Conservation (phyloP, 768 basidiomycete genomes). For the Lenzites betulinus region DNA sequence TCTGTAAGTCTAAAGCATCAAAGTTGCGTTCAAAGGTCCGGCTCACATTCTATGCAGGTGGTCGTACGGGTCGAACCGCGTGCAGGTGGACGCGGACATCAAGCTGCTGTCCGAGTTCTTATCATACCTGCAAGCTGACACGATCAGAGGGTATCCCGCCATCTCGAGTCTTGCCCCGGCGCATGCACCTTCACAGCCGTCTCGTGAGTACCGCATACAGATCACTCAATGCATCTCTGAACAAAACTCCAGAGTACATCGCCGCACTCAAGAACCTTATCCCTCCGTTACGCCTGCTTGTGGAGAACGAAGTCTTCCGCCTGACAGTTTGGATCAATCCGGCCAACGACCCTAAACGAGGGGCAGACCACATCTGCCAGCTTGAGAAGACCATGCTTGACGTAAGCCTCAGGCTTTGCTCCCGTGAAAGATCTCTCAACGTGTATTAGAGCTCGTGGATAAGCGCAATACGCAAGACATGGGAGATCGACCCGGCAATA, state of each 20-base stretch:
- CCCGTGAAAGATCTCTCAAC: neutral
- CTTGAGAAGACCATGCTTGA: slow-evolving; percentile 62
- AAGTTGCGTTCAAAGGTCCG: neutral
- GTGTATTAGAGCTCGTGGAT: slow-evolving; percentile 63
- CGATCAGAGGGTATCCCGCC: slow-evolving; percentile 55
- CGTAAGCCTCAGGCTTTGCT: too few species aligned
- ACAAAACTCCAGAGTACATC: slow-evolving; percentile 48
- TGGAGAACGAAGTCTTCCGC: slow-evolving; percentile 89
- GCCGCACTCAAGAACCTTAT: slow-evolving; percentile 66
- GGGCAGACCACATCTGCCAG: slow-evolving; percentile 57
- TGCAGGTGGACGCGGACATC: slow-evolving; percentile 87
- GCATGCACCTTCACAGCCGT: slow-evolving; percentile 37
- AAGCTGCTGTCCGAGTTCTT: slow-evolving; percentile 86
- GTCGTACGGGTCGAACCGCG: slow-evolving; percentile 93
- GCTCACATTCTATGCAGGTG: slow-evolving; percentile 56
- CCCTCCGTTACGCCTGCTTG: slow-evolving; percentile 75
- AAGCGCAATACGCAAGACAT: slow-evolving; percentile 66
- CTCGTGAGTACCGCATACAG: slow-evolving; percentile 26
- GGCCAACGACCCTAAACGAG: slow-evolving; percentile 70
- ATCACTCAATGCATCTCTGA: too few species aligned
- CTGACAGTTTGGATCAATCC: slow-evolving; percentile 92
- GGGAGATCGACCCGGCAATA: slow-evolving; percentile 83
- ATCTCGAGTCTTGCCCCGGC: slow-evolving; percentile 64
- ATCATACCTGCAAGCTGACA: slow-evolving; percentile 73
- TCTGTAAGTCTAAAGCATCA: slow-evolving; percentile 57